Evolutionary conservation across 768 basidiomycete species (phyloP), one percentile per base, ranked within the genome.

Genomic region (Boletus tomentosulus): DNA sequence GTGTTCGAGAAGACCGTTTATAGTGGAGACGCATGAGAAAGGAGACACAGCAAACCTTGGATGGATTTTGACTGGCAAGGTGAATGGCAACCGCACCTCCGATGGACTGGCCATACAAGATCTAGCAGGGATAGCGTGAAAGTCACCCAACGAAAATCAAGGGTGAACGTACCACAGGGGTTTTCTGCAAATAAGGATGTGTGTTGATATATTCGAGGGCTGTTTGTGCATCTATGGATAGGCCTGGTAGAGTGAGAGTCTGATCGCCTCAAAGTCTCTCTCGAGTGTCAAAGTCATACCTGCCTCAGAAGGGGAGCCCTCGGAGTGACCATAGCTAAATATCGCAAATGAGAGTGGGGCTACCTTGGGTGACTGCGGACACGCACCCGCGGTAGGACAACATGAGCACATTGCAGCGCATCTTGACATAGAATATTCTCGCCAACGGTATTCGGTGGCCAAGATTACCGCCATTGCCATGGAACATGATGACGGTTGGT

Each of bases 341-440:
- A 28, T 37, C 30, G 19, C 13, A 11, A 10, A 30, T 49, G 46
- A 35, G 27, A 28, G 48, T 43, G 9, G 16, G 49, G 53, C 12
- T 13, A 31, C 15, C 16, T 28, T 8, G 16, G 5, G 10, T 12
- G 13, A 35, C 6, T 16, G 6, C 22, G 30, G 1, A 38, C 34
- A 70, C 84, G 54, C 62, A 91, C 89, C 94, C 94, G 64, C 96
- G 75, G 66, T 99, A 99, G 46, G 89, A 93, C 55, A 96, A 73
- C 87, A 98, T 92, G 38, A 98, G 74, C 3, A 97, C 92, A 65
- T 98, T 98, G 69, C 93, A 97, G 15, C 90, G 78, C 83, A 92
- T 85, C 63, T 83, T 82, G 45, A 82, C 71, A 64, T 80, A 90
- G 66, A 98, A 96, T 33, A 92, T 80, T 47, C 81, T 80, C 0